Evolutionary conservation across 768 basidiomycete genomes (phyloP).

Genomic region (Amanita phalloides): DNA sequence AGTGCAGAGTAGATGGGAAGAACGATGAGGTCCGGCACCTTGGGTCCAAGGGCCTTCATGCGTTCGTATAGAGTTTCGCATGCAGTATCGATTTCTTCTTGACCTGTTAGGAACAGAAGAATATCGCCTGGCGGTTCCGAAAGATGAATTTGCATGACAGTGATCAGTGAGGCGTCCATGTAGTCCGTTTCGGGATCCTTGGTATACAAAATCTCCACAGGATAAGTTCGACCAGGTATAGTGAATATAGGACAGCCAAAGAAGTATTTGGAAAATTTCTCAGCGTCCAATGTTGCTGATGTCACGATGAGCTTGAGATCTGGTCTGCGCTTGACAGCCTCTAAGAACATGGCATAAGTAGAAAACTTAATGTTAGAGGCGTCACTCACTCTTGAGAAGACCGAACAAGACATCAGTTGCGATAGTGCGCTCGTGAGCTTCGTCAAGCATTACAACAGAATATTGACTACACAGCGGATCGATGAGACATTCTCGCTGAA

Average conservation of each 20-base stretch:
- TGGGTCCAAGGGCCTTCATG: constrained; percentile 97
- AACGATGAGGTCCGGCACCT: constrained; percentile 94
- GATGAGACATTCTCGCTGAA: constrained; percentile 92
- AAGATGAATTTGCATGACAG: constrained; percentile 98
- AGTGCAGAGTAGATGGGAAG: constrained; percentile 97
- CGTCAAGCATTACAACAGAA: constrained; percentile 95
- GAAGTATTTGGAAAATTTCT: constrained; percentile 99
- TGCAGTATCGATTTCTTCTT: constrained; percentile 96
- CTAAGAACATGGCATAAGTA: constrained; percentile 30
- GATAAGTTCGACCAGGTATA: constrained; percentile 98
- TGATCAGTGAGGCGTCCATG: constrained; percentile 95
- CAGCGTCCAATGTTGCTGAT: constrained; percentile 97
- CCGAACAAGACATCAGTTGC: constrained; percentile 98
- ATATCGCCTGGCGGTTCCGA: constrained; percentile 97
- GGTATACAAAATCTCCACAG: constrained; percentile 96
- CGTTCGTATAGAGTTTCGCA: constrained; percentile 97
- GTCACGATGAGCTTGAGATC: constrained; percentile 98
- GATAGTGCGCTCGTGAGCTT: constrained; percentile 97
- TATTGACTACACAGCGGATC: constrained; percentile 91
- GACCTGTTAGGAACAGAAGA: constrained; percentile 94
- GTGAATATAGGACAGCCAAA: constrained; percentile 98
- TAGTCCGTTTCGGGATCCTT: constrained; percentile 98
- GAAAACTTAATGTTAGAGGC: not conserved
- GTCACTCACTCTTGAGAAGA: constrained; percentile 71
- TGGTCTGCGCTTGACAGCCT: constrained; percentile 88